Percentiles rank a stretch among this genome's conserved stretches.
Evolutionary conservation across 2,329 filamentous ascomycete species (phyloP).

Genomic region (Fusarium sp.): DNA sequence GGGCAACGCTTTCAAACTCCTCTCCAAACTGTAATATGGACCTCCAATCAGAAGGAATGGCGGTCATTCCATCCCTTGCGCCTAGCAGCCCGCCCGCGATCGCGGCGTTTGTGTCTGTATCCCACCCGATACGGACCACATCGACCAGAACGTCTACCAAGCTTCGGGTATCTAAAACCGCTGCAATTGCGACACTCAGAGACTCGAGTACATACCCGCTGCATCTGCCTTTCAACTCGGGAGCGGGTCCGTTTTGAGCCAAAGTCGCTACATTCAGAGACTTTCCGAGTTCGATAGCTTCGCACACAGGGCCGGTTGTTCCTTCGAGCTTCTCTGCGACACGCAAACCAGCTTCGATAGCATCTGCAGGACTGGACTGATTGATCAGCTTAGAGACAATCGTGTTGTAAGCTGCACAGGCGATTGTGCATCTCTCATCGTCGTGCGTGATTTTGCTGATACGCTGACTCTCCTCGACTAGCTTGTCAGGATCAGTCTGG

Average conservation of each 20-base stretch:
- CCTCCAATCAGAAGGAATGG: slow-evolving; percentile 60
- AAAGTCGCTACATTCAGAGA: slow-evolving; percentile 47
- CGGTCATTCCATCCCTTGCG: slow-evolving; percentile 59
- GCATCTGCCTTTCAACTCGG: slow-evolving; percentile 49
- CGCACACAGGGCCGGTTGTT: slow-evolving; percentile 32
- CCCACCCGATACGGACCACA: slow-evolving; percentile 60
- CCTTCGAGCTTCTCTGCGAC: slow-evolving; percentile 46
- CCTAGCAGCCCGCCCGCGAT: slow-evolving; percentile 63
- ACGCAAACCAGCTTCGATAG: slow-evolving; percentile 49
- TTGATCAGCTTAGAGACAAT: slow-evolving; percentile 55
- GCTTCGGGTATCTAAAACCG: slow-evolving; percentile 57
- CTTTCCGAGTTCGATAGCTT: slow-evolving; percentile 51
- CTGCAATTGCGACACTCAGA: slow-evolving; percentile 58
- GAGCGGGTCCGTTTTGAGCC: slow-evolving; percentile 52
- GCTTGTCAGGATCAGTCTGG: slow-evolving; percentile 43
- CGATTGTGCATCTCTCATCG: slow-evolving; percentile 53
- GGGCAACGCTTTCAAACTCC: slow-evolving; percentile 52
- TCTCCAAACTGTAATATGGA: slow-evolving; percentile 57
- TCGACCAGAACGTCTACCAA: slow-evolving; percentile 63
- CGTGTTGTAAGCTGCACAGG: slow-evolving; percentile 60
- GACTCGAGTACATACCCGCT: slow-evolving; percentile 62
- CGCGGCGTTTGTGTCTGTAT: slow-evolving; percentile 64
- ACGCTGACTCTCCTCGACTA: slow-evolving; percentile 53
- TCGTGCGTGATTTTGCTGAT: slow-evolving; percentile 60
- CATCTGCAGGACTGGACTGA: slow-evolving; percentile 43